Evolutionary conservation across 2,329 filamentous ascomycete genomes (phyloP), one percentile per base, ranked within the genome.

Genomic region (Xylaria digitata): DNA sequence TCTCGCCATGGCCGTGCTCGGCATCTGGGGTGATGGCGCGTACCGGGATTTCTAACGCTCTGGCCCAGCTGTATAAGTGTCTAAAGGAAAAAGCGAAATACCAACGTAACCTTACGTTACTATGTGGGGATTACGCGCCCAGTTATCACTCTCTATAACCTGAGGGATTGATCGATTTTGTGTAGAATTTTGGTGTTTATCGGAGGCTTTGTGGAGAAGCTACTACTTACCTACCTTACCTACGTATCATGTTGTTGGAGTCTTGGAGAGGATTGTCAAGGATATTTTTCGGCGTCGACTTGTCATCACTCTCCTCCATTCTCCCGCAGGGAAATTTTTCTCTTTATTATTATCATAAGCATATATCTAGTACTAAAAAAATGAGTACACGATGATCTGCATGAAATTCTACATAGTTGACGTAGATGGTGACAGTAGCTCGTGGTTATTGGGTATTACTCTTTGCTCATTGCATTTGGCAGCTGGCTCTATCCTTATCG

Each of bases 1-100:
- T 3, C 90, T 91, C 77, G 77, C 82, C 61, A 84, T 91, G 81
- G 85, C 88, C 21, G 82, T 90, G 19, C 79, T 90, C 42, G 89
- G 89, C 17, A 86, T 91, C 73, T 91, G 89, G 88, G 89, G 88
- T 5, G 89, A 90, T 75, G 87, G 87, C 30, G 81, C 80, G 3
- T 60, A 73, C 56, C 63, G 57, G 46, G 67, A 5, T 73, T 21
- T 23, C 61, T 8, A 67, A 74, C 53, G 67, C 66, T 0, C 15
- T 74, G 17, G 19, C 11, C 11, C 5, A 43, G 59, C 74, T 49
- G 55, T 76, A 48, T 67, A 75, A 46, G 54, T 74, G 32, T 76
- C 3, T 9, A 13, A 15, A 23, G n/a, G 34, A 32, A 52, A 40
- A 19, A 5, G 26, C 26, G 13, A 19, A 42, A 30, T 13, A n/a